Base-by-base conservation (phyloP, 2,329 filamentous ascomycete genomes). In the Hypoxylon rubiginosum region DNA sequence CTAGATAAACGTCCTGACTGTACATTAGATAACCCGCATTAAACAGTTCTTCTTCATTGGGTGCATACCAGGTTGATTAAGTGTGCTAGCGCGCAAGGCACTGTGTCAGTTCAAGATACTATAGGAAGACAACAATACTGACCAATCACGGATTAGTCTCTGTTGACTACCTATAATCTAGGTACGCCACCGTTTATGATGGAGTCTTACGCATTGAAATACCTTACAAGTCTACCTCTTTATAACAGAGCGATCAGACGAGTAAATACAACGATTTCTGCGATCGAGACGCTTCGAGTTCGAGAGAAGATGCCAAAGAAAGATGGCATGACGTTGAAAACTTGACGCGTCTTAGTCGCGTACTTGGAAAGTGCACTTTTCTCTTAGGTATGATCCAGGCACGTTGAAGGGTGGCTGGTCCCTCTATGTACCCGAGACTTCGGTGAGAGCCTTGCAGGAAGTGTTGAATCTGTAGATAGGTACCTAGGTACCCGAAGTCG, bases 261-360 rank as follows among this genome's bases (percentile, higher is more conserved):
- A 28, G 8, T 3, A 15, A 15, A 24, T 48, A 13, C 13, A 24
- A 28, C 21, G 13, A 11, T 15, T 48, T 13, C 13, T 48, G 45
- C 21, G 21, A 13, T 26, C 15, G 15, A 2, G 4, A 15, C 4
- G 24, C 13, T 15, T 24, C 13, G 21, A 28, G 2, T 26, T 28
- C 45, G 10, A 24, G 13, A 26, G 17, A 49, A 49, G 13, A 30
- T 28, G 11, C 21, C 21, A 21, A 57, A 57, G 5, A 19, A n/a
- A n/a, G 55, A 49, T 43, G 46, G 32, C n/a, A 26, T 58, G 56
- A 51, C 56, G 56, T 58, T 58, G 48, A 45, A 58, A 43, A 13
- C 28, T 24, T 26, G 13, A 24, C 28, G 56, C 56, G 56, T n/a
- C 56, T 43, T 7, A 43, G 28, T 30, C 32, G 55, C 43, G 45